Evolutionary conservation across 1,139 yeast species (phyloP), one percentile per base, ranked within the genome.

Genomic region (Lodderomyces metapsilosis): DNA sequence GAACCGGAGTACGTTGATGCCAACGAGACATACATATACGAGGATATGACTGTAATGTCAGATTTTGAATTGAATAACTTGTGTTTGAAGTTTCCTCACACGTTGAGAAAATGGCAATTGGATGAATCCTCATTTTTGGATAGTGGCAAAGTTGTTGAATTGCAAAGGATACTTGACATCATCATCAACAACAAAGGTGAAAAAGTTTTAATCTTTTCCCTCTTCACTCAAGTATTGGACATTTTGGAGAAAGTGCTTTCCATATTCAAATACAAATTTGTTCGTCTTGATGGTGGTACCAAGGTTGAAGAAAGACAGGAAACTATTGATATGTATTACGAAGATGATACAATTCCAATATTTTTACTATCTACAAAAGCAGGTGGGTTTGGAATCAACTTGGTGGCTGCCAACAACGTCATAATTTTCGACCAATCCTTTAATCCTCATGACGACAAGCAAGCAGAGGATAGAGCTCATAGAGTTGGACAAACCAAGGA

Each of bases 391-490:
- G 98, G 98, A 45, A 92, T 92, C 62, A 92, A 92, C 57, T 75
- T 92, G 52, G 95, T 95, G 3, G 95, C 96, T 55, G 98, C 99
- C 8, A 92, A 89, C 57, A 81, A 84, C 47, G 98, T 92, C 3
- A 76, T 92, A 41, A 87, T 94, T 28, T 91, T 83, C 56, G 99
- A 92, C 59, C 92, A 89, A 59, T 85, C 95, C 37, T 92, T 92
- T 66, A 92, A 92, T 55, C 99, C 99, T 0, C 98, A 94, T 60
- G 98, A 92, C 61, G 99, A 92, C 59, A 86, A 85, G 58, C 99
- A 92, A 66, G 99, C 99, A 0, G 98, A 94, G 60, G 98, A 92
- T 61, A 78, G 99, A 57, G 96, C 98, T 0, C 99, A 92, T 62
- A 79, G 99, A 61, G 96, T 94, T 21, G 99, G 99, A 2, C 98